Evolutionary conservation across 768 basidiomycete genomes (phyloP), one percentile per base, ranked within the genome.

Genomic region (Pleurotus cornucopiae): DNA sequence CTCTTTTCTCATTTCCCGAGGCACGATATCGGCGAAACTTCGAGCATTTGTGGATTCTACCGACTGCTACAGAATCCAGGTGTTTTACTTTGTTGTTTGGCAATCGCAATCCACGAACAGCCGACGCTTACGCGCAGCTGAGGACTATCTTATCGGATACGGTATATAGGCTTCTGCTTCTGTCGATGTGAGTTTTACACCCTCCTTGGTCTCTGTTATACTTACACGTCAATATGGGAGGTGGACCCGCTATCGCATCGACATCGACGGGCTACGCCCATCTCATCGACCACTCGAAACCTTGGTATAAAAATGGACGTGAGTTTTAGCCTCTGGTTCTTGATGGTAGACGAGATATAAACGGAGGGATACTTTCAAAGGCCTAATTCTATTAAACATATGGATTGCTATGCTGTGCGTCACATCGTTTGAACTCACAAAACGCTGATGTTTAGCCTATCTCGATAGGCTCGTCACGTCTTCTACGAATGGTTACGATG

Each of bases 241-340:
- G 63, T 46, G 79, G 75, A 60, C 71, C 71, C 58, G 75, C 73
- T 56, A 64, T 72, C 59, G 65, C 67, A 46, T 59, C 61, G 26
- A 62, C 55, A 41, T 61, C 57, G 34, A 60, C 67, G 45, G 73
- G 74, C 13, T 77, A 73, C 61, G 65, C 66, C 3, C 80, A 80
- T 61, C 69, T 83, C 49, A 66, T 84, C 47, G 75, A 82, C 62
- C 76, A 75, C 4, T 70, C 66, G 14, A 68, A 74, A 63, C 81
- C 69, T 59, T 85, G 83, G 84, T 83, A 80, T 68, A 85, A 80
- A 64, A 85, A 84, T 69, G 69, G 62, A 58, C 73, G 81, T 81
- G 49, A 38, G 74, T 58, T 6, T 45, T 13, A n/a, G 2, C 39
- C 30, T 47, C 11, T 23, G 34, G 48, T 9, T 23, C 20, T 48